phyloP scores from a whole-genome alignment of 345 rosid species.

The Eucalyptus sideroxylon region DNA sequence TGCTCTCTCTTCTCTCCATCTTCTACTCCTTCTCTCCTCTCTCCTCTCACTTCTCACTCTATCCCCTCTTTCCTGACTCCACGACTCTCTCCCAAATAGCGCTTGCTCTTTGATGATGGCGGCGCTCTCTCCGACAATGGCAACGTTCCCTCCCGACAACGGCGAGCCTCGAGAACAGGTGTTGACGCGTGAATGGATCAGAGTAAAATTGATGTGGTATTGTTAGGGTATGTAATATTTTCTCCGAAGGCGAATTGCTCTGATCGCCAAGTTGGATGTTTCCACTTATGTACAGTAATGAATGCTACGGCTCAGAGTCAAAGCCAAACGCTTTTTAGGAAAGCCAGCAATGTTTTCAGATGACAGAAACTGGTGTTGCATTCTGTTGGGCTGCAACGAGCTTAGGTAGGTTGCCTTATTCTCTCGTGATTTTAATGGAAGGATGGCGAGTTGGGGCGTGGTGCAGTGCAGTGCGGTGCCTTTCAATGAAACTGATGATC shows the following conservation, averaged over 20 bases:
- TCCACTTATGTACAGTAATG: background rate
- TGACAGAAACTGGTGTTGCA: background rate
- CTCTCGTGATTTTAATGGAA: constrained; percentile 4
- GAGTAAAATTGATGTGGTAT: too few species aligned
- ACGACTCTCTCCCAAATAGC: too few species aligned
- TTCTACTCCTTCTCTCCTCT: too few species aligned
- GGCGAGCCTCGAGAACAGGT: fast-evolving
- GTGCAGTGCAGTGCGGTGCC: background rate
- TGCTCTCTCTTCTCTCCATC: too few species aligned
- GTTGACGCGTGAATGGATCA: too few species aligned
- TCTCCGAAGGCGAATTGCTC: background rate
- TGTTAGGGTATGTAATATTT: too few species aligned
- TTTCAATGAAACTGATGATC: background rate
- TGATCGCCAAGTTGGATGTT: background rate
- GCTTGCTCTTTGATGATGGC: too few species aligned
- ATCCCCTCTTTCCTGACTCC: too few species aligned
- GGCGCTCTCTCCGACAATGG: too few species aligned
- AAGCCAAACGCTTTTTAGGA: background rate
- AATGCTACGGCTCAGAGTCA: background rate
- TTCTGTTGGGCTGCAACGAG: background rate
- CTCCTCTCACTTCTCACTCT: too few species aligned
- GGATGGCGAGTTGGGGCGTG: constrained; percentile 3
- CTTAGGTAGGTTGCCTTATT: background rate
- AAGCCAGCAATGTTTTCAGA: background rate
- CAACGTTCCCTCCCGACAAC: too few species aligned